These are phyloP conservation scores for Candida easanensis DNA, from an alignment of 805 yeast species.

Conservation along the genomic window DNA sequence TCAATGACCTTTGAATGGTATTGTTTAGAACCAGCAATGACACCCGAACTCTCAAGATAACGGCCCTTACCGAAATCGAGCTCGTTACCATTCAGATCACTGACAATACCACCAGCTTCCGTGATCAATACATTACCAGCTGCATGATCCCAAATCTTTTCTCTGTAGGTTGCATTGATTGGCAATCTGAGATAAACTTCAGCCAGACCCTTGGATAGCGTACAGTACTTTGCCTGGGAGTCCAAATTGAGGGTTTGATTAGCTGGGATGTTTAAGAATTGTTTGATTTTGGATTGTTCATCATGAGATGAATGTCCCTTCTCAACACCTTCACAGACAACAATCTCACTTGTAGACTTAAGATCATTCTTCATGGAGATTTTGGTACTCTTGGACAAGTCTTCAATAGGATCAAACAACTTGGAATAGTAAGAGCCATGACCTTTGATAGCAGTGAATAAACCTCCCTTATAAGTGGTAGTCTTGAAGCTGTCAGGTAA, in stretches of 20 bases:
- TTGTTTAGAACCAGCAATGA: conserved; percentile 67
- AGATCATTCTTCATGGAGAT: conserved; percentile 54
- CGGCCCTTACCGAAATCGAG: conserved; percentile 88
- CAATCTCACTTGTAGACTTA: conserved; percentile 44
- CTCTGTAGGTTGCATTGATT: conserved; percentile 68
- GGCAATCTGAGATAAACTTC: conserved; percentile 92
- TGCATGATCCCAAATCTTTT: conserved; percentile 99
- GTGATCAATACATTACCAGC: conserved; percentile 85
- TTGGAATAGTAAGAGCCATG: conserved; percentile 56
- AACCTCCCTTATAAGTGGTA: conserved; percentile 57
- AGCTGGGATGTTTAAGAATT: conserved; percentile 53
- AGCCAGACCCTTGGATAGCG: conserved; percentile 86
- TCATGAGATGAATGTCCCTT: conserved; percentile 92
- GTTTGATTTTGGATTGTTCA: conserved; percentile 75
- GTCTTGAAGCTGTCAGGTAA: conserved; percentile 43
- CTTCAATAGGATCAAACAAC: conserved; percentile 36
- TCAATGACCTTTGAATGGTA: conserved; percentile 30
- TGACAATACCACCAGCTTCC: conserved; percentile 90
- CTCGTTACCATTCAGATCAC: conserved; percentile 73
- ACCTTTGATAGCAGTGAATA: conserved; percentile 67
- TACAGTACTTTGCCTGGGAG: conserved; percentile 95
- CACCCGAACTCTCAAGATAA: conserved; percentile 77
- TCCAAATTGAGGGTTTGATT: conserved; percentile 75
- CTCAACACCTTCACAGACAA: conserved; percentile 92
- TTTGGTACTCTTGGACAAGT: conserved; percentile 28